These are phyloP conservation scores for Petunia hybrid DNA, from an alignment of 305 asterid species.

Conservation along the genomic window DNA sequence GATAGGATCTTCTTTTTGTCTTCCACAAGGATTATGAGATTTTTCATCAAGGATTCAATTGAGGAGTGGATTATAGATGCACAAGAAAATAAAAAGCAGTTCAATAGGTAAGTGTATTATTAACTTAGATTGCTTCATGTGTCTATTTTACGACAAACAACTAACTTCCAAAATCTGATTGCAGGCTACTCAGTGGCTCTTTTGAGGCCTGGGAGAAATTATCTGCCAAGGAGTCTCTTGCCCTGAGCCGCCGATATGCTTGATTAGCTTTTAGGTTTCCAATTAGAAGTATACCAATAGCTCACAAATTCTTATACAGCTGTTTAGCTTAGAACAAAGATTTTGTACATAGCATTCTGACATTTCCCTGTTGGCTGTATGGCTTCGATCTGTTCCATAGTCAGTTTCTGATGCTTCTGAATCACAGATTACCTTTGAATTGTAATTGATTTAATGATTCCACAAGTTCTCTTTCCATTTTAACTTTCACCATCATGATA, in stretches of 20 bases:
- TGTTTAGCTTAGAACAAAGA: not conserved
- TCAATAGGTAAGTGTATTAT: conserved; percentile 68
- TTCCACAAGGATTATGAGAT: conserved; percentile 72
- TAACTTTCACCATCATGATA: no score
- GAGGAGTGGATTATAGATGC: conserved; percentile 84
- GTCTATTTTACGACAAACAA: no score
- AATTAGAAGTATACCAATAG: no score
- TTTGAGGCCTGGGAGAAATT: conserved; percentile 73
- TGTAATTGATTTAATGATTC: not conserved
- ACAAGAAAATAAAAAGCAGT: conserved; percentile 89
- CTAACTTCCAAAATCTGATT: no score
- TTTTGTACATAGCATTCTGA: not conserved
- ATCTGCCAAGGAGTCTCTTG: no score
- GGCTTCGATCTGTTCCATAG: not conserved
- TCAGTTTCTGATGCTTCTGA: not conserved
- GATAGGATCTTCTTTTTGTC: not conserved
- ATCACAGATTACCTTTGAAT: not conserved
- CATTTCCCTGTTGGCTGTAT: not conserved
- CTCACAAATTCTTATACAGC: no score
- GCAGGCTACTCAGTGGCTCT: conserved; percentile 87
- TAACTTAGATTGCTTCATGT: no score
- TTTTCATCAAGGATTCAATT: conserved; percentile 71
- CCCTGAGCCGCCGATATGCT: no score
- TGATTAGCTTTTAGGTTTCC: no score
- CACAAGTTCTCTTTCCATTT: no score